Conservation (phyloP, 2,329 filamentous ascomycete species). For the Byssothecium circinans region DNA sequence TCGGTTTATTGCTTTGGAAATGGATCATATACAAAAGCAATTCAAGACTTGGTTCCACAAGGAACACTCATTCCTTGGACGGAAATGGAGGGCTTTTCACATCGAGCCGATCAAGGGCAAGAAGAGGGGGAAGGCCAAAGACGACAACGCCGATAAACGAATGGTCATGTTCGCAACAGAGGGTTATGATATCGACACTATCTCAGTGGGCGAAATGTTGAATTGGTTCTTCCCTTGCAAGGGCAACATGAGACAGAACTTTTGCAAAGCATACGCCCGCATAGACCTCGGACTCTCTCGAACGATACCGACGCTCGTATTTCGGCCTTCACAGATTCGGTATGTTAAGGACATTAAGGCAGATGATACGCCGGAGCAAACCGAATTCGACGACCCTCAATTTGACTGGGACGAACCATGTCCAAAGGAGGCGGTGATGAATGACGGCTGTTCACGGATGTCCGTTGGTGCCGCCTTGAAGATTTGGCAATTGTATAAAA, state of each 20-base stretch:
- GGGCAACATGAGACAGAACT: slow-evolving; percentile 39
- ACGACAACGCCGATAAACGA: slow-evolving; percentile 20
- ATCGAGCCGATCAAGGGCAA: slow-evolving; percentile 44
- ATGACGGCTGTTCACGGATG: slow-evolving; percentile 63
- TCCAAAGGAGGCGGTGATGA: slow-evolving; percentile 42
- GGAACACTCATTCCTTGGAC: slow-evolving; percentile 45
- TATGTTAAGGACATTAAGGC: slow-evolving; percentile 34
- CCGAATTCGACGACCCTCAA: slow-evolving; percentile 39
- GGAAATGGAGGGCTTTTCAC: slow-evolving; percentile 46
- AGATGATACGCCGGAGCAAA: slow-evolving; percentile 38
- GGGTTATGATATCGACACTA: slow-evolving; percentile 29
- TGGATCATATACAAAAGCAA: slow-evolving; percentile 20
- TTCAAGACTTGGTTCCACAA: slow-evolving; percentile 40
- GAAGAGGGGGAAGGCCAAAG: slow-evolving; percentile 25
- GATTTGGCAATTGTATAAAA: slow-evolving; percentile 55
- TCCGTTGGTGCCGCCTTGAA: slow-evolving; percentile 61
- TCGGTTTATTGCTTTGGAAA: slow-evolving; percentile 11
- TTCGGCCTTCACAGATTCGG: slow-evolving; percentile 42
- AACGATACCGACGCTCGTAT: slow-evolving; percentile 41
- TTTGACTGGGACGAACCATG: slow-evolving; percentile 24
- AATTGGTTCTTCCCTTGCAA: slow-evolving; percentile 46
- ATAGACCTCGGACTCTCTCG: slow-evolving; percentile 48
- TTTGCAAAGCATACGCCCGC: slow-evolving; percentile 48
- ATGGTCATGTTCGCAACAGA: slow-evolving; percentile 42
- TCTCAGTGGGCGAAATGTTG: slow-evolving; percentile 32